These are phyloP conservation scores for Fusarium sp. DNA, from an alignment of 2,329 filamentous ascomycete species.

Conservation along the genomic window DNA sequence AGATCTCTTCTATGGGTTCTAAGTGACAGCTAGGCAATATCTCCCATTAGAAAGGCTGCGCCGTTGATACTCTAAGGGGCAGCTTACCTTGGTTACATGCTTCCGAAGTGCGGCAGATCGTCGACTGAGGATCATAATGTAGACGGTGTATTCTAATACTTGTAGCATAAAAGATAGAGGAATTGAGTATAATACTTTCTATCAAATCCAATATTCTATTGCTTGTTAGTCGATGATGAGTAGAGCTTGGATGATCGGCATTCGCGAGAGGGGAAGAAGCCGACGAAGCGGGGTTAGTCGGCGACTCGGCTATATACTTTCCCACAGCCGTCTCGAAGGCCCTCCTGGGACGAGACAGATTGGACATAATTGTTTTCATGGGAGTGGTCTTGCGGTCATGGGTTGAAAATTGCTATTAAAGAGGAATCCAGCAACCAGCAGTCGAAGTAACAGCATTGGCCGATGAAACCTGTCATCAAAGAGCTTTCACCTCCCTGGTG, in stretches of 20 bases:
- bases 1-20: constrained; percentile 3
- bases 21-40: not conserved
- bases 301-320: not conserved
- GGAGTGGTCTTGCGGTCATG: too few relatives aligned
- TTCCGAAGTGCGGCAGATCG: rapidly evolving
- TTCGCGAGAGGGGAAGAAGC: constrained; percentile 2
- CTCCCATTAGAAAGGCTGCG: not conserved
- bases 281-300: constrained; percentile 2
- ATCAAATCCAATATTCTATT: not conserved
- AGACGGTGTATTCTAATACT: not conserved
- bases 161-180: not conserved
- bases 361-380: too few relatives aligned
- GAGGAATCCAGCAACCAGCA: too few relatives aligned
- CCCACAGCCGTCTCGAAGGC: not conserved
- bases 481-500: too few relatives aligned
- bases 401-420: too few relatives aligned
- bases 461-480: too few relatives aligned
- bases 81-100: not conserved
- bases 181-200: rapidly evolving
- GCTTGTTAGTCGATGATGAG: not conserved
- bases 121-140: not conserved
- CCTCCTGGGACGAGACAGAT: too few relatives aligned
- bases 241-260: not conserved
- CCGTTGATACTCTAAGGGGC: not conserved
- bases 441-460: too few relatives aligned